These are phyloP conservation scores for Dentipellis fragilis DNA, from an alignment of 768 basidiomycete genomes.

Conservation along the genomic window DNA sequence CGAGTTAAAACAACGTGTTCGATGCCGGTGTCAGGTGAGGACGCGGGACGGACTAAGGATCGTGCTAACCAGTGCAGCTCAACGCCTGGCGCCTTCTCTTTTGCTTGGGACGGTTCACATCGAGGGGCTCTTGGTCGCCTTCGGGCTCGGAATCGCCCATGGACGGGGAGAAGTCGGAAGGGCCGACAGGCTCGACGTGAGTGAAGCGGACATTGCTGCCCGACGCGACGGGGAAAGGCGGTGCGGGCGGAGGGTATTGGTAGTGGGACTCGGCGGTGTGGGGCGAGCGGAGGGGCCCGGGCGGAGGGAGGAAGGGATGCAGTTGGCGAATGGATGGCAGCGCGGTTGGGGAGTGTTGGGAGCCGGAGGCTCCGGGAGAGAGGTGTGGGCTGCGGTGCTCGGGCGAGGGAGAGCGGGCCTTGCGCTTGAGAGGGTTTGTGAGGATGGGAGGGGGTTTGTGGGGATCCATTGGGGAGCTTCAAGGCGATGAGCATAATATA, in stretches of 20 bases:
- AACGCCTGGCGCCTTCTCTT: constrained; percentile 74
- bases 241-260: not conserved
- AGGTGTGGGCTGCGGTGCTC: constrained; percentile 2
- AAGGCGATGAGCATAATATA: not conserved
- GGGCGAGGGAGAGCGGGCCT: constrained; percentile 13
- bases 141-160: constrained; percentile 49
- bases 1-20: constrained; percentile 1
- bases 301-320: constrained; percentile 13
- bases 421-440: constrained; percentile 12
- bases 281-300: not conserved
- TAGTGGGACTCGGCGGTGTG: not conserved
- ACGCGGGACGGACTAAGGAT: constrained; percentile 13
- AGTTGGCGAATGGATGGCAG: constrained; percentile 14
- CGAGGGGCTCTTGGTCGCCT: constrained; percentile 29
- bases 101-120: constrained; percentile 63
- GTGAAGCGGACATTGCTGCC: not conserved
- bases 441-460: constrained; percentile 8
- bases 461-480: constrained; percentile 10
- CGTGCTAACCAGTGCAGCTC: constrained; percentile 68
- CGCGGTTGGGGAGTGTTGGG: constrained; percentile 11
- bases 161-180: constrained; percentile 17
- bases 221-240: not conserved
- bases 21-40: constrained; percentile 15
- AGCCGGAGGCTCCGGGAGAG: not conserved
- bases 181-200: not conserved